Percentiles rank a stretch among this genome's conserved stretches.
These are phyloP conservation scores for Solanum pimpinellifolium DNA, from an alignment of 257 asterid species.

Conservation along the genomic window DNA sequence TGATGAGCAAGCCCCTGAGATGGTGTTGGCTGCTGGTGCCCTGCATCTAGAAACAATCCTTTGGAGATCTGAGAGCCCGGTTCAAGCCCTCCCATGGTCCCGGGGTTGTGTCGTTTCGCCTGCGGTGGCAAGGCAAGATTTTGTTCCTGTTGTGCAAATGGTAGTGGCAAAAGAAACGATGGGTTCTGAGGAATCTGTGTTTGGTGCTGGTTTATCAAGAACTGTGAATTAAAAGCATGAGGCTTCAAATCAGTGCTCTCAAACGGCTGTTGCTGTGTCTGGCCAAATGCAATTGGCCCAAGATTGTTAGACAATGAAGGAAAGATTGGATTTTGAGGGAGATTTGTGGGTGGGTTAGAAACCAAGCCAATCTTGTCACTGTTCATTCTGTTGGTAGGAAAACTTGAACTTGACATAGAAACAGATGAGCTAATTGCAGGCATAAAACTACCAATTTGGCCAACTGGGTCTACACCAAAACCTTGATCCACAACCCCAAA, in stretches of 20 bases:
- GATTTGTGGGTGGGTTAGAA: conserved; percentile 20
- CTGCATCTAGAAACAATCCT: conserved; percentile 36
- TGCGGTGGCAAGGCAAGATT: conserved; percentile 39
- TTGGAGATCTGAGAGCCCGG: conserved; percentile 31
- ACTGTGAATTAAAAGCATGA: conserved; percentile 40
- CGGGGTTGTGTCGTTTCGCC: conserved; percentile 55
- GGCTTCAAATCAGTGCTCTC: conserved; percentile 49
- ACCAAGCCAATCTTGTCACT: conserved; percentile 28
- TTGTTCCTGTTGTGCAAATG: conserved; percentile 49
- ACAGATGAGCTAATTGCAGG: conserved; percentile 19
- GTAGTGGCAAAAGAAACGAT: conserved; percentile 45
- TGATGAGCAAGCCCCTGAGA: conserved; percentile 28
- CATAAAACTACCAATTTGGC: conserved; percentile 25
- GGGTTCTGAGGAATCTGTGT: conserved; percentile 41
- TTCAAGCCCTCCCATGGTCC: conserved; percentile 20
- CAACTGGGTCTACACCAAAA: conserved; percentile 24
- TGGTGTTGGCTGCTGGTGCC: conserved; percentile 31
- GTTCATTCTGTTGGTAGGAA: conserved; percentile 10
- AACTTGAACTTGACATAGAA: conserved; percentile 11
- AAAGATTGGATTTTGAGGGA: conserved; percentile 17
- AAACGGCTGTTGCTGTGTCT: conserved; percentile 23
- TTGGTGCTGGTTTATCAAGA: conserved; percentile 61
- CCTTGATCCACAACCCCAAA: conserved; percentile 69
- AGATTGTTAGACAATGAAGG: conserved; percentile 27
- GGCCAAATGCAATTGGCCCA: conserved; percentile 25